Evolutionary conservation across 495 filamentous ascomycete genomes (phyloP), one percentile per base, ranked within the genome.

Genomic region (Copromyces sp.): DNA sequence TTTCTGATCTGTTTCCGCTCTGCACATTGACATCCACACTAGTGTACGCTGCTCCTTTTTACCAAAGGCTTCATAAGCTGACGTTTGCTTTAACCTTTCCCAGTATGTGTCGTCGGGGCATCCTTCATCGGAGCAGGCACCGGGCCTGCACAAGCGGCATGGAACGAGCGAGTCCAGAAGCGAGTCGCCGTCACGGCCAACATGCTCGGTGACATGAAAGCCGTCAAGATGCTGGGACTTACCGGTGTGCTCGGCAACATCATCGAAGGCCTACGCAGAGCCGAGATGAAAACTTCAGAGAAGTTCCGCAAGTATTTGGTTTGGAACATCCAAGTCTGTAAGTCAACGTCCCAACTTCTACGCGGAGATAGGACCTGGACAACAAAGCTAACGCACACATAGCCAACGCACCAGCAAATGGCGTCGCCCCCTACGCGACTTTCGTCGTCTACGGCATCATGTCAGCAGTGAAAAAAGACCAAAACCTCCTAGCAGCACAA

Each of bases 281-380:
- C 85, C 40, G 89, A 91, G 74, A 38, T 90, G 14, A 77, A 84
- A 3, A 86, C 87, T 35, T 89, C 89, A 0, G 86, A 83, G 69
- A 80, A 78, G 40, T 90, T 88, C 71, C 79, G 88, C 53, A 85
- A 79, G 41, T 80, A 90, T 20, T 40, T 72, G 4, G 37, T 89
- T 12, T 71, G 65, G 69, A 45, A n/a, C 1, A 71, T 78, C 41
- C 68, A 69, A 39, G 17, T 77, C 37, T 69, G 73, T 75, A 74
- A 59, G 75, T 71, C 7, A 69, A 39, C 38, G 14, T 29, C 1
- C 20, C 32, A 8, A 12, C 24, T 24, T n/a, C 12, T 12, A 59
- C 20, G 4, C 1, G 47, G 3, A 1, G 3, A 32, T 4, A 61
- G 1, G 0, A 8, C 29, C 35, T 4, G 9, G 24, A 39, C 4